These are phyloP conservation scores for Oehlia diaphana DNA, from an alignment of 192 early-diverging fungal species.

Conservation along the genomic window DNA sequence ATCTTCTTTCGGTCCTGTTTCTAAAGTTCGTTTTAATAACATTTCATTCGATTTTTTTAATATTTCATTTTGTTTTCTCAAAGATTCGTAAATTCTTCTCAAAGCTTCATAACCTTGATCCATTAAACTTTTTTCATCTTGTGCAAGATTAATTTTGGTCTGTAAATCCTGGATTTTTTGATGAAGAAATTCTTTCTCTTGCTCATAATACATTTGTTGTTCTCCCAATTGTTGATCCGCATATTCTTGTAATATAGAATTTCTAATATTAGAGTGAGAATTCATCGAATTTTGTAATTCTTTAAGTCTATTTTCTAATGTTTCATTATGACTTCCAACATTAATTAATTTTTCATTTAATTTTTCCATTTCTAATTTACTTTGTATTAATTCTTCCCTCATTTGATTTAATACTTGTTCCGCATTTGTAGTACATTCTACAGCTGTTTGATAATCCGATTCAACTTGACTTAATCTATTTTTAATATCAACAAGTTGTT, in stretches of 20 bases:
- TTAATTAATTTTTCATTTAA: conserved; percentile 4
- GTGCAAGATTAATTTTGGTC: not conserved
- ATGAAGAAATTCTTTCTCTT: not conserved
- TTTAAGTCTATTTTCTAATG: conserved; percentile 37
- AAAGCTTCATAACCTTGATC: conserved; percentile 17
- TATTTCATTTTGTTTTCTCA: conserved; percentile 17
- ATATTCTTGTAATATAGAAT: conserved; percentile 25
- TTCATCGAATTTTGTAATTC: conserved; percentile 40
- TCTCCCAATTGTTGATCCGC: not conserved
- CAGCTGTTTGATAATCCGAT: conserved; percentile 41
- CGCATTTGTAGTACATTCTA: conserved; percentile 32
- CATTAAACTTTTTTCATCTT: conserved; percentile 24
- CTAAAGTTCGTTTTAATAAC: not conserved
- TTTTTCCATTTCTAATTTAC: conserved; percentile 25
- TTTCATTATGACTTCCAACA: conserved; percentile 28
- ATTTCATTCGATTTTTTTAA: conserved; percentile 8
- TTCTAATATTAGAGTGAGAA: not conserved
- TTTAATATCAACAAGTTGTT: conserved; percentile 24
- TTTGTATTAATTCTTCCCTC: conserved; percentile 32
- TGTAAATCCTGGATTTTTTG: conserved; percentile 20
- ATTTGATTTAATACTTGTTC: conserved; percentile 35
- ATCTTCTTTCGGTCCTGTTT: not conserved
- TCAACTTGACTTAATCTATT: conserved; percentile 44
- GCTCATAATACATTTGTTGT: not conserved
- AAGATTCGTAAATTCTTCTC: conserved; percentile 13